Evolutionary conservation across 768 basidiomycete genomes (phyloP).

Genomic region (Boletus subcaerulescens): DNA sequence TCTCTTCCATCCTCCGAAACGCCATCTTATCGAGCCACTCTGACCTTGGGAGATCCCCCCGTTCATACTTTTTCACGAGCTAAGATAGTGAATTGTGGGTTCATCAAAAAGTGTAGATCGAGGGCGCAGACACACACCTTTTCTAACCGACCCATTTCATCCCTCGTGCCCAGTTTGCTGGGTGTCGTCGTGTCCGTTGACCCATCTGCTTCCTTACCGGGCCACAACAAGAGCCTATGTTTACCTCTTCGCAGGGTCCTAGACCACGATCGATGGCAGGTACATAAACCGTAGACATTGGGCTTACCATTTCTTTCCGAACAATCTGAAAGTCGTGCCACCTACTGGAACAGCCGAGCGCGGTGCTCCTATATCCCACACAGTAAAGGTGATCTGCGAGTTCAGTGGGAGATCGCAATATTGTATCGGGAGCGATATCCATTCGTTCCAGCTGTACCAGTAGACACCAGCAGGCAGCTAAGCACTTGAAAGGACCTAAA

Average conservation of each 20-base stretch:
- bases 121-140: slow-evolving; percentile 54
- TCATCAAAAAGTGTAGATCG: neutral
- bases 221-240: slow-evolving; percentile 84
- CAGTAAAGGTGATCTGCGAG: slow-evolving; percentile 89
- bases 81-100: slow-evolving; percentile 22
- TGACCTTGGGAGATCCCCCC: slow-evolving; percentile 88
- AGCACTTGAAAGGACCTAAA: neutral
- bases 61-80: slow-evolving; percentile 94
- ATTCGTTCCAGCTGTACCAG: slow-evolving; percentile 84
- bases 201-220: slow-evolving; percentile 81
- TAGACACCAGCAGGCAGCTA: neutral
- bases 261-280: neutral
- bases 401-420: slow-evolving; percentile 91
- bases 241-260: slow-evolving; percentile 92
- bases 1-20: slow-evolving; percentile 93
- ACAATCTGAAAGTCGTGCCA: slow-evolving; percentile 85
- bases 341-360: slow-evolving; percentile 80
- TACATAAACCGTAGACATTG: neutral
- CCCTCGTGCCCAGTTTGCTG: slow-evolving; percentile 74
- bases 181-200: slow-evolving; percentile 79
- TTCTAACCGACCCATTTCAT: slow-evolving; percentile 95
- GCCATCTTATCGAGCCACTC: slow-evolving; percentile 95
- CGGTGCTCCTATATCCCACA: slow-evolving; percentile 92
- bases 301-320: slow-evolving; percentile 87
- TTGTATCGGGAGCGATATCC: slow-evolving; percentile 86